Base-by-base conservation (phyloP, 345 rosid species). In the Populus pruinosa region DNA sequence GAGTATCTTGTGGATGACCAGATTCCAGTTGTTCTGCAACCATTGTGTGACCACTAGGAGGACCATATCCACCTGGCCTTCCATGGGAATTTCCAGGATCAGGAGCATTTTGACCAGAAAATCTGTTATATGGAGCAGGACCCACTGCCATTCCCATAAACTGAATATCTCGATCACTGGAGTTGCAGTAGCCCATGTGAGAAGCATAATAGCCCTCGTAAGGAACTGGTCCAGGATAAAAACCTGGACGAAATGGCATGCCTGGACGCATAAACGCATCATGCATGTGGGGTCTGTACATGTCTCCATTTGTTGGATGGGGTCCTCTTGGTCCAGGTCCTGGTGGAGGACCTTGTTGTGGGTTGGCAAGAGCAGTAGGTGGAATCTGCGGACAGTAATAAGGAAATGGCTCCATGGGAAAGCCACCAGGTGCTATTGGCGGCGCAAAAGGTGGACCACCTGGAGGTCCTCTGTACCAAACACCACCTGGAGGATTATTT, bases 381-480 rank as follows among this genome's bases (percentile, higher is more conserved):
- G 90, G 88, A 61, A 85, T 80, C 81, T 92, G 99, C 16, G 94
- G 88, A 65, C 85, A 89, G 85, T 87, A 94, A 78, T 85, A 96
- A 72, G 92, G 91, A 88, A 89, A 92, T 44, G 97, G 92, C 44
- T 94, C 98, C 90, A 94, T 78, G 21, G 90, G 94, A 84, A 90
- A 96, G 66, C 92, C 91, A 80, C 98, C 89, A 69, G 96, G 96
- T 56, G 90, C 86, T 85, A 89, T 84, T 59, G 97, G 92, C 18
- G 91, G 71, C 33, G 94, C 94, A 82, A 88, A 94, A 49, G 98
- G 90, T 23, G 90, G 96, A 43, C 87, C 93, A n/a, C 88, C 85
- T 7, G 91, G 90, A 83, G 92, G 97, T 68, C 91, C 97, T 87
- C 95, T 86, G 81, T 89, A 96, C 99, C 99, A 94, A 79, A 85